Conservation (phyloP, 805 yeast genomes). For the Isabelozyma rhagii region DNA sequence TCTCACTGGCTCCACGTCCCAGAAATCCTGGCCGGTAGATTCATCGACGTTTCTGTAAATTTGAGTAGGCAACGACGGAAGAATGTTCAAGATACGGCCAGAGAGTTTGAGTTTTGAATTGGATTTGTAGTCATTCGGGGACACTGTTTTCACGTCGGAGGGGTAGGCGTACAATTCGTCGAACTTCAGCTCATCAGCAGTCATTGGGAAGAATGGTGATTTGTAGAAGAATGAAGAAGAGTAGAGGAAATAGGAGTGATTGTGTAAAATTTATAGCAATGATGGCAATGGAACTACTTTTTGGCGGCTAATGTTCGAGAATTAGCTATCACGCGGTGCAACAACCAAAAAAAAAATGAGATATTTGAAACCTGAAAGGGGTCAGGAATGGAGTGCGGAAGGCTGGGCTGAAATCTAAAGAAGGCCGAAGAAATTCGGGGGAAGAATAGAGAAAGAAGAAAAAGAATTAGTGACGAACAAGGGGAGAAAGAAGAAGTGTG, state of each 20-base stretch:
- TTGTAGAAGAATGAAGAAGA: no score
- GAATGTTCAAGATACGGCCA: constrained; percentile 67
- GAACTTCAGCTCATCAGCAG: not conserved
- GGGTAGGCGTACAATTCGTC: constrained; percentile 18
- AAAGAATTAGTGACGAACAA: not conserved
- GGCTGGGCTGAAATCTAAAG: not conserved
- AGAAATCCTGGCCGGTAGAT: constrained; percentile 31
- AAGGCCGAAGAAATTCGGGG: not conserved
- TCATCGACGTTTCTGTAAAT: constrained; percentile 40
- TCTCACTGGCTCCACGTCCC: constrained; percentile 62
- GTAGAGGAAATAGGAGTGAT: not conserved
- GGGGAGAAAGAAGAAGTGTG: no score
- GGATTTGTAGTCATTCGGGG: constrained; percentile 27
- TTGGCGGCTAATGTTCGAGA: not conserved
- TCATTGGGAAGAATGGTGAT: not conserved
- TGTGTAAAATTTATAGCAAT: no score
- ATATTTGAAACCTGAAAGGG: not conserved
- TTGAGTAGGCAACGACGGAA: constrained; percentile 66
- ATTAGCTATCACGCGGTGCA: not conserved
- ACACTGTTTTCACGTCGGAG: constrained; percentile 13
- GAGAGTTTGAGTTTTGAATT: constrained; percentile 37
- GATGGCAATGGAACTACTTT: not conserved
- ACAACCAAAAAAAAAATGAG: not conserved
- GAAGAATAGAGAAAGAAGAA: not conserved
- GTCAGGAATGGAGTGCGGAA: not conserved